Base-by-base conservation (phyloP, 1,284 basidiomycete genomes). In the Boletus semigastroideus region DNA sequence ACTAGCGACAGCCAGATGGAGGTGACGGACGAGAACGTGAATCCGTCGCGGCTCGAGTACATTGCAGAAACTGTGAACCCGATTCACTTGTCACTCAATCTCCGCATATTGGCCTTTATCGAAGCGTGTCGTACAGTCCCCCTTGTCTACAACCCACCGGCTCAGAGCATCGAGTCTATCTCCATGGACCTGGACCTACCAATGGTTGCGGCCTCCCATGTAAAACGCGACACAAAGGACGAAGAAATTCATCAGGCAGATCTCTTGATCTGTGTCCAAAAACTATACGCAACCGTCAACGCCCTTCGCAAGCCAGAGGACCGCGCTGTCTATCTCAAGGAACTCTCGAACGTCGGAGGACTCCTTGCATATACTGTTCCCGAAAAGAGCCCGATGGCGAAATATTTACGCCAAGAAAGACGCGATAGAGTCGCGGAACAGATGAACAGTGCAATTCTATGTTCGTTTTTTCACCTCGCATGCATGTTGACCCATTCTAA, bases 361-460 rank as follows among this genome's bases (percentile, higher is more conserved):
- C 69, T 95, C 28, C 74, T 96, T 36, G 90, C 86, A 5, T 94
- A 94, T 65, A 76, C 74, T 22, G 76, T 83, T 4, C 87, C 92
- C 0, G 88, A 92, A 65, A 75, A 75, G 43, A 88, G 87, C 55
- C 80, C 76, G 41, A 74, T 91, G 57, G 74, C 80, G 14, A 79
- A 76, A 46, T 94, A 94, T 66, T 69, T 95, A 53, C 78, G 79
- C 46, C 83, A 86, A 65, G 81, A 80, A 52, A 74, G 91, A 52
- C 78, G 92, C 48, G 86, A 89, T 59, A 82, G 82, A 7, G 78
- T 95, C 6, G 92, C 92, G 1, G 87, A 91, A 53, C 90, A 94
- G 70, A 85, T 96, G 48, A 90, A 94, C 59, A 80, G 82, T 44
- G 93, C 93, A 11, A 90, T 95, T 46, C 70, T 95, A 5, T 74